Evolutionary conservation across 2,329 filamentous ascomycete genomes (phyloP), one percentile per base, ranked within the genome.

Genomic region (Dothideomycetes sp.): DNA sequence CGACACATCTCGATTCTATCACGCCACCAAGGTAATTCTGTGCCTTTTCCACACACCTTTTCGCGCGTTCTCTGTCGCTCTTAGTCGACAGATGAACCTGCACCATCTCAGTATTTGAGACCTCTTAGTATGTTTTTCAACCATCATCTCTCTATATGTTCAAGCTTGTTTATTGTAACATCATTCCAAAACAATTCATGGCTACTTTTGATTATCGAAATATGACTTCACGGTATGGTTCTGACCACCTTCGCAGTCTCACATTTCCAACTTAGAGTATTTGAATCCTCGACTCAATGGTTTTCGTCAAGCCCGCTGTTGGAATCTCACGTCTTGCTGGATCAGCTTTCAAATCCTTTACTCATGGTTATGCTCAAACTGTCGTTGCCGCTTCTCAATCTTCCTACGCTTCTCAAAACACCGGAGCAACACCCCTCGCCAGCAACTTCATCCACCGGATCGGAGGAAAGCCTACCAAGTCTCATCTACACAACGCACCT

Each of bases 61-160:
- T 33, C 23, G 85, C 86, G 86, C 85, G 85, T 94, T 86, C 72
- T 82, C 61, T 93, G 91, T 86, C 73, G 84, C 84, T 80, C 80
- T 68, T 60, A 47, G 82, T 85, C 88, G 86, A 93, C 85, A 89
- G 86, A 94, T 94, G 88, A 94, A 91, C 86, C 86, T 95, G 88
- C 86, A 43, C 44, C 47, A 38, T 22, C 12, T 33, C 15, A 8
- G 19, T 32, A 17, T 38, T 37, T 20, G 33, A 40, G 29, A 27
- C 32, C 8, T 18, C 20, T 18, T 40, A 29, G 37, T 40, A 40
- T 40, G 37, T 32, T n/a, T 25, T 8, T 15, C n/a, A 24, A n/a
- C 5, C 27, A 16, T 25, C 7, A 9, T 29, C 17, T 16, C 16
- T 38, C 23, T 16, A 2, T 27, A 15, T 20, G 6, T 11, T 28